Percentiles rank a stretch among this genome's conserved stretches.
Conservation (phyloP, 768 basidiomycete species). For the Fomitopsis serialis region DNA sequence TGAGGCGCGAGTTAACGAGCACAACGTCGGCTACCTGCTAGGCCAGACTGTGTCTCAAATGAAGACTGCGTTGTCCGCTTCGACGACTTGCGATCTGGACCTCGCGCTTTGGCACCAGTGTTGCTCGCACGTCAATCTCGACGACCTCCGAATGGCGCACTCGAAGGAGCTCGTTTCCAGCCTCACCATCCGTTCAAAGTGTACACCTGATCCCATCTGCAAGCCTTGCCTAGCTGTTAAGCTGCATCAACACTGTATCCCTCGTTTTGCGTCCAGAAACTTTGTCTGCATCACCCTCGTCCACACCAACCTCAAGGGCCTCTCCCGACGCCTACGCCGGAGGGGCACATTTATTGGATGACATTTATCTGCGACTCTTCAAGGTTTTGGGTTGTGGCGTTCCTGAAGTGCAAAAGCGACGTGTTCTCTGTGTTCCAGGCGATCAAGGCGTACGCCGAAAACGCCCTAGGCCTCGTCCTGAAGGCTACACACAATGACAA, state of each 20-base stretch:
- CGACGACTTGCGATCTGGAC: slow-evolving; percentile 20
- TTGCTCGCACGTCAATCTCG: slow-evolving; percentile 23
- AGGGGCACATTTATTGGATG: slow-evolving; percentile 10
- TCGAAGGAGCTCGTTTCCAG: slow-evolving; percentile 18
- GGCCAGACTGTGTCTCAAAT: slow-evolving; percentile 11
- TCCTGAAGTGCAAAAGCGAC: slow-evolving; percentile 18
- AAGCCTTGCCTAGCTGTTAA: slow-evolving; percentile 29
- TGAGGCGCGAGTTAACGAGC: slow-evolving; percentile 17
- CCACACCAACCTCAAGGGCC: slow-evolving; percentile 13
- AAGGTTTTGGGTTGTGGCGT: slow-evolving; percentile 5
- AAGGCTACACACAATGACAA: slow-evolving; percentile 20
- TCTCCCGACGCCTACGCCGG: slow-evolving; percentile 5
- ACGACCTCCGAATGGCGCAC: slow-evolving; percentile 11
- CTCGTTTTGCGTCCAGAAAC: slow-evolving; percentile 5
- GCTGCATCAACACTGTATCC: slow-evolving; percentile 8
- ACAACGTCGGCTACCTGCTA: slow-evolving; percentile 19
- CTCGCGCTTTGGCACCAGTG: slow-evolving; percentile 25
- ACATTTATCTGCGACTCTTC: slow-evolving; percentile 4
- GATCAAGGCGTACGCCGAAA: slow-evolving; percentile 28
- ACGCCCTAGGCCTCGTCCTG: slow-evolving; percentile 11
- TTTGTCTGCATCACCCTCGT: slow-evolving; percentile 5
- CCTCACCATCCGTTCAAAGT: slow-evolving; percentile 15
- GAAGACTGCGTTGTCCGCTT: slow-evolving; percentile 1
- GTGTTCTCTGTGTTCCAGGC: slow-evolving; percentile 20
- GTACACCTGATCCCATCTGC: slow-evolving; percentile 25